phyloP scores from a whole-genome alignment of 2,329 filamentous ascomycete genomes.

The Aspergillus cejpii region DNA sequence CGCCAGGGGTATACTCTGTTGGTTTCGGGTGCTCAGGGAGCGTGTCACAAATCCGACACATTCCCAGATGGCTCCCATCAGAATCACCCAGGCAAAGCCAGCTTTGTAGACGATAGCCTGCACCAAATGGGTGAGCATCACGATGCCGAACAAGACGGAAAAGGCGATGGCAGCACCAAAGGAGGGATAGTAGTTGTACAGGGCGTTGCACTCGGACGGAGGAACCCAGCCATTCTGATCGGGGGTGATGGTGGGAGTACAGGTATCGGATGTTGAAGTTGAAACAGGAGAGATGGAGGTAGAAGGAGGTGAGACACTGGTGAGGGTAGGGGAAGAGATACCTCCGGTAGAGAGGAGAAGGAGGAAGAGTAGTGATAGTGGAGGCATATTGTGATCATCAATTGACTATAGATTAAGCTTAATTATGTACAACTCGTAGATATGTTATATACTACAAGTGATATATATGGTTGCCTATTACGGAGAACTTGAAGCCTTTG shows the following conservation, averaged over 20 bases:
- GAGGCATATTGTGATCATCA: no score
- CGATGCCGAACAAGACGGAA: constrained; percentile 30
- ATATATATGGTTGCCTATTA: no score
- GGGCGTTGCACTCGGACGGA: constrained; percentile 6
- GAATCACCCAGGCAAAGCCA: constrained; percentile 42
- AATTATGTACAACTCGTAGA: no score
- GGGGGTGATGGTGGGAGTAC: constrained; percentile 14
- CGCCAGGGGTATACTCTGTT: neutral
- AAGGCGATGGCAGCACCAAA: constrained; percentile 34
- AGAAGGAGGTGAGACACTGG: no score
- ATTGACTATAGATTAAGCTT: no score
- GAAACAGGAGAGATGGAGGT: no score
- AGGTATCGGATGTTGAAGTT: constrained; percentile 4
- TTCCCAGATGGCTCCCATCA: constrained; percentile 43
- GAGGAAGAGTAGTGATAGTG: neutral
- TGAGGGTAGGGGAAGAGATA: neutral
- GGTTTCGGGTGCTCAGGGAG: constrained; percentile 12
- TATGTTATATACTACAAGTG: no score
- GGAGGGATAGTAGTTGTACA: constrained; percentile 32
- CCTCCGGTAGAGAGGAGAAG: neutral
- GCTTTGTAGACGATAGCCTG: constrained; percentile 31
- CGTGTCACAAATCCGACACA: constrained; percentile 35
- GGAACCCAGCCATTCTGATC: constrained; percentile 21
- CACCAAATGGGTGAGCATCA: constrained; percentile 23
- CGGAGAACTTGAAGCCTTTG: no score